Evolutionary conservation across 1,284 basidiomycete genomes (phyloP).

Genomic region (Sporisorium exsertum): DNA sequence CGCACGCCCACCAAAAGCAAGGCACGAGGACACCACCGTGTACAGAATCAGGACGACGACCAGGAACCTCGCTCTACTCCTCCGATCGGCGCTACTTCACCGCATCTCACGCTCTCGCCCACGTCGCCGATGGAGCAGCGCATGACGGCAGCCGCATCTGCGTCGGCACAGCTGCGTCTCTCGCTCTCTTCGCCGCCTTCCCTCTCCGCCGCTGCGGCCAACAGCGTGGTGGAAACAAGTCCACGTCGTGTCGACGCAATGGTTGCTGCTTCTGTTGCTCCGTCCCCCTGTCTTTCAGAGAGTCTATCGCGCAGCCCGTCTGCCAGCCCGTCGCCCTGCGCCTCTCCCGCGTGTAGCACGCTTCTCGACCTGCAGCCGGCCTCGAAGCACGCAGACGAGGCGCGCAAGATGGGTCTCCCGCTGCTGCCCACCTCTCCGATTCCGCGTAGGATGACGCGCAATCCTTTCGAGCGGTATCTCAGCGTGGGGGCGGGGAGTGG

Average conservation of each 20-base stretch:
- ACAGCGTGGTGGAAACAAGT: background rate
- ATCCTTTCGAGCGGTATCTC: conserved; percentile 47
- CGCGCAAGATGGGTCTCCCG: conserved; percentile 24
- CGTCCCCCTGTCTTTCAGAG: conserved; percentile 36
- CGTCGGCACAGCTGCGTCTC: conserved; percentile 16
- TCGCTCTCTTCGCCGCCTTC: conserved; percentile 15
- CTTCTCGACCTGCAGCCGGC: background rate
- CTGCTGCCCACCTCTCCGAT: conserved; percentile 45
- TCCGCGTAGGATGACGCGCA: conserved; percentile 49
- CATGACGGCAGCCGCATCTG: conserved; percentile 12
- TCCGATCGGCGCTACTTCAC: conserved; percentile 14
- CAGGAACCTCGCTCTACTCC: conserved; percentile 30
- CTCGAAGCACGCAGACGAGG: background rate
- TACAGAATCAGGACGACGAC: background rate
- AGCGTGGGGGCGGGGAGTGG: conserved; percentile 1
- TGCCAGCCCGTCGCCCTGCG: conserved; percentile 39
- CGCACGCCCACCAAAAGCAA: conserved; percentile 43
- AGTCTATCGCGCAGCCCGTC: conserved; percentile 38
- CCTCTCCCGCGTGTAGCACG: conserved; percentile 17
- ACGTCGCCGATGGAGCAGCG: conserved; percentile 32
- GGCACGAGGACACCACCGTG: background rate
- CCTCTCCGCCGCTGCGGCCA: background rate
- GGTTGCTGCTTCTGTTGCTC: conserved; percentile 9
- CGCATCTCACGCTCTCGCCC: conserved; percentile 34
- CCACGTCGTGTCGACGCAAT: background rate